Conservation (phyloP, 805 yeast species). For the Candida manassasensis region DNA sequence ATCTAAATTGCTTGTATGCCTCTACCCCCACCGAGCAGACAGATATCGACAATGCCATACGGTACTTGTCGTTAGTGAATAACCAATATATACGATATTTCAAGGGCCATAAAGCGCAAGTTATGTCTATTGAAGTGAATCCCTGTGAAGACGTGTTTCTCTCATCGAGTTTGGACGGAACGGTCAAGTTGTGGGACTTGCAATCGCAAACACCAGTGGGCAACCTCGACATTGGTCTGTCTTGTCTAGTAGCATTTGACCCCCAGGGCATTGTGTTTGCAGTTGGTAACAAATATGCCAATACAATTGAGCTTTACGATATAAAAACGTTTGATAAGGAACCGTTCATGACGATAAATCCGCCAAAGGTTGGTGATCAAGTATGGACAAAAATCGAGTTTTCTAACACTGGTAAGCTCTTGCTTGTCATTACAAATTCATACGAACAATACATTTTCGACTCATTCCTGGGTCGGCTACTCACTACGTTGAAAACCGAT, state of each 20-base stretch:
- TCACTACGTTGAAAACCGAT: constrained; percentile 19
- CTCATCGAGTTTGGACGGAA: constrained; percentile 68
- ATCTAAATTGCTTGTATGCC: constrained; percentile 70
- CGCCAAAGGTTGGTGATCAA: constrained; percentile 19
- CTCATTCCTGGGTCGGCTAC: constrained; percentile 58
- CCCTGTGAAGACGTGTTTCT: constrained; percentile 64
- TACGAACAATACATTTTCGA: constrained; percentile 59
- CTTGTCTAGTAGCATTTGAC: constrained; percentile 65
- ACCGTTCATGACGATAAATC: constrained; percentile 40
- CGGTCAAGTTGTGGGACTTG: constrained; percentile 86
- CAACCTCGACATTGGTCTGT: constrained; percentile 44
- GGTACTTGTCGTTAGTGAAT: constrained; percentile 72
- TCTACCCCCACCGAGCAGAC: constrained; percentile 49
- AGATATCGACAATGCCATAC: constrained; percentile 62
- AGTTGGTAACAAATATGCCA: constrained; percentile 33
- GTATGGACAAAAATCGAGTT: constrained; percentile 69
- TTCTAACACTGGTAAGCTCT: constrained; percentile 66
- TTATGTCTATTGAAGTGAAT: constrained; percentile 64
- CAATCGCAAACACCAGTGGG: constrained; percentile 66
- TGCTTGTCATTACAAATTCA: constrained; percentile 55
- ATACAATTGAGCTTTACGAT: constrained; percentile 51
- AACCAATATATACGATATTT: constrained; percentile 82
- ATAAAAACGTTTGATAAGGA: constrained; percentile 50
- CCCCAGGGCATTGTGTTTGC: constrained; percentile 84
- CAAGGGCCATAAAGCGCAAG: constrained; percentile 79